phyloP scores from a whole-genome alignment of 106 monocot species.

The Hemerocallis citrina region DNA sequence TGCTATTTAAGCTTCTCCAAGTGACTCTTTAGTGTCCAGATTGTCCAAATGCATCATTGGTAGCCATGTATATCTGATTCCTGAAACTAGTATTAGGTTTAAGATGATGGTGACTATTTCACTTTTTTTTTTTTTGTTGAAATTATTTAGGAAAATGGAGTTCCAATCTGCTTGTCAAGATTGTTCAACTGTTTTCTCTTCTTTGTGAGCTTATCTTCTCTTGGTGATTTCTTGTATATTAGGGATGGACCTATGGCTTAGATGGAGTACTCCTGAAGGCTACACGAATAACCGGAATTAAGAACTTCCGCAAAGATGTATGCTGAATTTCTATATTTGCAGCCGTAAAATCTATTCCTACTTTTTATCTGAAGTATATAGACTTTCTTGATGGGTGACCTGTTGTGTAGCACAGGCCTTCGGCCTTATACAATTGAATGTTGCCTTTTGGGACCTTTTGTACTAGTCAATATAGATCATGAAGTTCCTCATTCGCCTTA shows the following conservation, averaged over 20 bases:
- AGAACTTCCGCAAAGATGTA: constrained; percentile 67
- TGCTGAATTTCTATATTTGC: background rate
- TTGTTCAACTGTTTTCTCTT: background rate
- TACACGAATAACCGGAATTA: constrained; percentile 68
- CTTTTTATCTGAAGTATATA: background rate
- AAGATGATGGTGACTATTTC: background rate
- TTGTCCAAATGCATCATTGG: background rate
- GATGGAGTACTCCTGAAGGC: constrained; percentile 79
- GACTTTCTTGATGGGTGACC: background rate
- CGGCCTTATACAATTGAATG: constrained; percentile 63
- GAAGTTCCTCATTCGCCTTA: constrained; percentile 12
- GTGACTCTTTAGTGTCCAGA: too few species aligned
- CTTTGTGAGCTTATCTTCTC: background rate
- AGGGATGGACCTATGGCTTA: constrained; percentile 93
- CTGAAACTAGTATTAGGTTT: background rate
- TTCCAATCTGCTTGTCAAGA: background rate
- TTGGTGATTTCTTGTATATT: background rate
- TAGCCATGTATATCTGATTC: background rate
- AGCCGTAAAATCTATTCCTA: background rate
- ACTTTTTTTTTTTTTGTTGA: background rate
- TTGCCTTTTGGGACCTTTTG: constrained; percentile 86
- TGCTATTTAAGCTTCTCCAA: too few species aligned
- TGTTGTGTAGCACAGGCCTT: constrained; percentile 42
- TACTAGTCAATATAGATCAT: constrained; percentile 37
- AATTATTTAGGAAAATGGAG: background rate